phyloP scores from a whole-genome alignment of 257 asterid species.

The Solanum chiquidenum region DNA sequence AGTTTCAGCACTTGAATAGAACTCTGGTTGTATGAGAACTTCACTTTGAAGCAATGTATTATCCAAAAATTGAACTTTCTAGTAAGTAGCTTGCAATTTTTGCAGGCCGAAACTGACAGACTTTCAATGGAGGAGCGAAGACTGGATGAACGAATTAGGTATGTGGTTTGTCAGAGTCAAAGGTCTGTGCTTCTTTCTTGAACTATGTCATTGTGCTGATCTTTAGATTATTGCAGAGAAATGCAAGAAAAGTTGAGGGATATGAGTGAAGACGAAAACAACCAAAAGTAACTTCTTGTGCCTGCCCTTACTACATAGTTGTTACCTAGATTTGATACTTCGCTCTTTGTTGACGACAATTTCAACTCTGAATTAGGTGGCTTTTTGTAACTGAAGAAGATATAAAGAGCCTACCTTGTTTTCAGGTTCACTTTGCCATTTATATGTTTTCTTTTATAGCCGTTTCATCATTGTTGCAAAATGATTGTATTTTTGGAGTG shows the following conservation, averaged over 20 bases:
- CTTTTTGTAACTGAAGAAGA: slow-evolving; percentile 91
- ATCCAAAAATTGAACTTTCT: background rate
- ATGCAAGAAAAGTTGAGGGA: slow-evolving; percentile 71
- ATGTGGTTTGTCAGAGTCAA: slow-evolving; percentile 7
- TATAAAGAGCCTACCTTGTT: slow-evolving; percentile 66
- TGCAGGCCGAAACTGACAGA: slow-evolving; percentile 78
- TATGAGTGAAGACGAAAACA: slow-evolving; percentile 69
- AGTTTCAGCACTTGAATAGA: background rate
- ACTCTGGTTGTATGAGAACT: background rate
- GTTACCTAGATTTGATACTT: slow-evolving; percentile 4
- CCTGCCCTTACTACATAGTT: background rate
- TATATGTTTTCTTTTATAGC: background rate
- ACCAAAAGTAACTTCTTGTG: slow-evolving; percentile 41
- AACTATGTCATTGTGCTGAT: slow-evolving; percentile 13
- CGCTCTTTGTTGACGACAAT: slow-evolving; percentile 1
- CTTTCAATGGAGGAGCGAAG: slow-evolving; percentile 65
- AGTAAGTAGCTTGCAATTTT: slow-evolving; percentile 4
- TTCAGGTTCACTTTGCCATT: slow-evolving; percentile 48
- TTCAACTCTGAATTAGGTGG: slow-evolving; percentile 41
- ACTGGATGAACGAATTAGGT: slow-evolving; percentile 73
- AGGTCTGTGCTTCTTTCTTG: slow-evolving; percentile 6
- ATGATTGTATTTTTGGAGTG: background rate
- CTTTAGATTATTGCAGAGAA: slow-evolving; percentile 43
- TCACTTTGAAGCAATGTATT: background rate
- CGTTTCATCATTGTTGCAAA: background rate